Evolutionary conservation across 2,329 filamentous ascomycete genomes (phyloP).

Genomic region (Pseudonectria foliicola): DNA sequence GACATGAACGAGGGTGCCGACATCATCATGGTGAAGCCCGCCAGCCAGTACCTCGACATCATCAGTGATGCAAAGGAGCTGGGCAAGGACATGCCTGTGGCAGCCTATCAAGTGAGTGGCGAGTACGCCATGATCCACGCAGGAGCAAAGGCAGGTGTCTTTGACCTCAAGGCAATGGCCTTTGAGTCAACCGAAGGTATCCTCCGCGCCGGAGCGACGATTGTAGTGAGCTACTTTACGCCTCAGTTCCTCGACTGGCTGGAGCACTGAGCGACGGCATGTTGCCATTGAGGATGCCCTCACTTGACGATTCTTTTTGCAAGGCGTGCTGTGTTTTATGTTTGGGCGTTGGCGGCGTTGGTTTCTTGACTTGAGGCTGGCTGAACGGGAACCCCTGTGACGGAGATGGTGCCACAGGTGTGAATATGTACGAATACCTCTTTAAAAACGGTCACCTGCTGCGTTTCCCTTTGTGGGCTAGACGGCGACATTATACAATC

Average conservation of each 20-base stretch:
- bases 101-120: constrained; percentile 94
- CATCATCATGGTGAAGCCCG: constrained; percentile 99
- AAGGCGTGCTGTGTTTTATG: neutral
- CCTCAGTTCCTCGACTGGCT: constrained; percentile 70
- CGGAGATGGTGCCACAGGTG: no score
- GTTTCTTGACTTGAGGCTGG: no score
- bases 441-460: no score
- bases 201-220: constrained; percentile 83
- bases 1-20: constrained; percentile 94
- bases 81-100: constrained; percentile 82
- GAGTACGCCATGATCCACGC: constrained; percentile 99
- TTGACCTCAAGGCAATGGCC: constrained; percentile 89
- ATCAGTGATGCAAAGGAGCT: constrained; percentile 96
- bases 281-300: neutral
- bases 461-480: no score
- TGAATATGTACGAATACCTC: no score
- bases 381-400: no score
- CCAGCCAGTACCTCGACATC: constrained; percentile 91
- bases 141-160: constrained; percentile 90
- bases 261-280: constrained; percentile 34
- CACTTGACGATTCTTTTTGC: no score
- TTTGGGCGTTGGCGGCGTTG: neutral
- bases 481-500: no score
- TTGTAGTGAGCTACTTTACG: constrained; percentile 90
- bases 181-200: constrained; percentile 94